A percentile compares a stretch with the other conserved stretches of the same genome.
Evolutionary conservation across 495 filamentous ascomycete species (phyloP).

Genomic region (Immersiella caudata): DNA sequence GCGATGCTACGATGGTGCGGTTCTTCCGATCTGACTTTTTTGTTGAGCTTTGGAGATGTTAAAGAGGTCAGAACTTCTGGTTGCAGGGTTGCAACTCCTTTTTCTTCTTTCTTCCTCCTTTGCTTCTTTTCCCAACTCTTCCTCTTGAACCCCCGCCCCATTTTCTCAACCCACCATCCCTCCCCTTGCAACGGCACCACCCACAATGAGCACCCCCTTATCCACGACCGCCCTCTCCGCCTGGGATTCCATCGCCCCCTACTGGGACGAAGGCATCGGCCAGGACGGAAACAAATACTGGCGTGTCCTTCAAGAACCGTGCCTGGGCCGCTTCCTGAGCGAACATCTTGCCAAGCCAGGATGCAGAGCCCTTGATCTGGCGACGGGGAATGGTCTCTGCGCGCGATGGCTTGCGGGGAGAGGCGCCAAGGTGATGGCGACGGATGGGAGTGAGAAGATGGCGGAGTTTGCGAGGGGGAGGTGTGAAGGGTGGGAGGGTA

Average conservation of each 20-base stretch:
- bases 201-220: neutral
- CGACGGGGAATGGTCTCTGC: constrained; percentile 48
- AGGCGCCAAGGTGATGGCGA: constrained; percentile 41
- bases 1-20: neutral
- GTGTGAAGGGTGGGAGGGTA: neutral
- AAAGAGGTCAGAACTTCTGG: neutral
- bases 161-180: neutral
- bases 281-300: constrained; percentile 46
- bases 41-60: neutral
- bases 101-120: too few relatives aligned
- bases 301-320: constrained; percentile 39
- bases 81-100: neutral
- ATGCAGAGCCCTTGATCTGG: constrained; percentile 42
- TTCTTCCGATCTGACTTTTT: neutral
- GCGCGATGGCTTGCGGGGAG: constrained; percentile 39
- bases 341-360: constrained; percentile 21
- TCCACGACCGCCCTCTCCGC: constrained; percentile 24
- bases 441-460: constrained; percentile 43
- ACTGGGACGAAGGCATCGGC: constrained; percentile 45
- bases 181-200: neutral
- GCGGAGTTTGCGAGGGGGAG: constrained; percentile 30
- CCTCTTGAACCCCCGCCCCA: too few relatives aligned
- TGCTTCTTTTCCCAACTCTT: too few relatives aligned
- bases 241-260: constrained; percentile 42
- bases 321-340: constrained; percentile 37